Conservation (phyloP, 352 stramenopile genomes). For the Pythium utonaiense region DNA sequence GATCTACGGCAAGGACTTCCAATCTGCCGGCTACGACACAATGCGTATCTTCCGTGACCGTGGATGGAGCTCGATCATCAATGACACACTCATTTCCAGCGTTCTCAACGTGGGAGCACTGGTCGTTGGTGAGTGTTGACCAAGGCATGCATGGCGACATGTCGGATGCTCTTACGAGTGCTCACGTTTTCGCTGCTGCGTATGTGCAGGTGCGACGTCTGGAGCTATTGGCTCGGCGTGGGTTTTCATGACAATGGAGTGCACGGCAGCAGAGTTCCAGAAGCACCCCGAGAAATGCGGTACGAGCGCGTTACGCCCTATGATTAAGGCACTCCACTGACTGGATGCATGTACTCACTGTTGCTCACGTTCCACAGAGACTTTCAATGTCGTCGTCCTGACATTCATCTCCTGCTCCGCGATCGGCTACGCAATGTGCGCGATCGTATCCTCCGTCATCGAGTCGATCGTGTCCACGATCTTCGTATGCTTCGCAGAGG, state of each 20-base stretch:
- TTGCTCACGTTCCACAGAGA: conserved; percentile 38
- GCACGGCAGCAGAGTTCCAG: conserved; percentile 44
- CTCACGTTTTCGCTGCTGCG: too few relatives aligned
- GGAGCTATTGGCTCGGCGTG: conserved; percentile 69
- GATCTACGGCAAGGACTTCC: conserved; percentile 85
- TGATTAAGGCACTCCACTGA: too few relatives aligned
- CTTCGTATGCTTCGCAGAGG: conserved; percentile 86
- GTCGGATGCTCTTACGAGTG: too few relatives aligned
- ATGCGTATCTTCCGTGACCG: conserved; percentile 79
- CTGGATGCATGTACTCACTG: background rate
- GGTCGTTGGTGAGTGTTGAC: conserved; percentile 61
- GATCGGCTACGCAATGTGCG: conserved; percentile 84
- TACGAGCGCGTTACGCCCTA: conserved; percentile 28
- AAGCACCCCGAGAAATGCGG: conserved; percentile 48
- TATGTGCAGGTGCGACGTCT: conserved; percentile 57
- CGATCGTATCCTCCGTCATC: conserved; percentile 77
- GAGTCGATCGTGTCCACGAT: conserved; percentile 84
- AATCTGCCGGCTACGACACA: conserved; percentile 64
- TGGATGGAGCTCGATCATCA: conserved; percentile 75
- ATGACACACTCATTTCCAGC: conserved; percentile 75
- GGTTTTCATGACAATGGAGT: conserved; percentile 69
- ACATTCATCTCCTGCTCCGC: conserved; percentile 69
- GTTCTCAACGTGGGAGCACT: conserved; percentile 73
- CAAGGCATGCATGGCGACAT: too few relatives aligned
- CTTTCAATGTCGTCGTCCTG: conserved; percentile 78